Evolutionary conservation across 1,284 basidiomycete species (phyloP), one percentile per base, ranked within the genome.

Genomic region (Kalmanozyma brasiliensis): DNA sequence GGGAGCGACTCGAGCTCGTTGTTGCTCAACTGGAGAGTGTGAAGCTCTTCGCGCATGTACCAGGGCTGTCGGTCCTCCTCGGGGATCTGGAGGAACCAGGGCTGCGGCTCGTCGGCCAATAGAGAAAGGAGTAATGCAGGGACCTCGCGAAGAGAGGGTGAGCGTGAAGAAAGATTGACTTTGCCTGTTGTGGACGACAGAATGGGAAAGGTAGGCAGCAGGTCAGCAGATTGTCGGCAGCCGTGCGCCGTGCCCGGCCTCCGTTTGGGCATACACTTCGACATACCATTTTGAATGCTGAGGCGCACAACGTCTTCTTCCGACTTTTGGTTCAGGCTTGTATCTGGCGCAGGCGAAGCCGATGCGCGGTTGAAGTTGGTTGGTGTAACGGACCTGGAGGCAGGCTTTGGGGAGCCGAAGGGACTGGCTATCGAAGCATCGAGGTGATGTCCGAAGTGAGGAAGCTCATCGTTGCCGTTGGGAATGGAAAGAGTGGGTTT

Each of bases 1-100:
- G 72, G 58, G 17, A 78, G 34, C 30, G 51, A 49, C 4, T 34
- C 23, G 10, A 80, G 49, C 38, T 74, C 66, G 48, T 77, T 77
- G 47, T 65, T 72, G 32, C 71, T 60, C 23, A 74, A 46, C 40
- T 68, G 65, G 14, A 80, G 56, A 13, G 55, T 61, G 24, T 59
- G 61, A 8, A 80, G 48, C 20, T 68, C 65, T 47, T 61, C 49
- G 32, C 78, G 68, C 48, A 63, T 58, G 42, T 66, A 69, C 78
- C 78, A 80, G 20, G 64, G 74, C 37, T 63, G 56, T 13, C 71
- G 57, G 8, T 65, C 53, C 17, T 68, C 61, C 29, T 74, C 63
- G 3, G 72, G 62, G n/a, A 62, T 65, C 24, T 60, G 55, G 11
- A 60, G 48, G 65, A 61, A 75, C 75, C 75, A 77, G 3, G 52